Percentiles rank a stretch among this genome's conserved stretches.
These are phyloP conservation scores for Aspergillus hiratsukae DNA, from an alignment of 2,329 filamentous ascomycete genomes.

Conservation along the genomic window DNA sequence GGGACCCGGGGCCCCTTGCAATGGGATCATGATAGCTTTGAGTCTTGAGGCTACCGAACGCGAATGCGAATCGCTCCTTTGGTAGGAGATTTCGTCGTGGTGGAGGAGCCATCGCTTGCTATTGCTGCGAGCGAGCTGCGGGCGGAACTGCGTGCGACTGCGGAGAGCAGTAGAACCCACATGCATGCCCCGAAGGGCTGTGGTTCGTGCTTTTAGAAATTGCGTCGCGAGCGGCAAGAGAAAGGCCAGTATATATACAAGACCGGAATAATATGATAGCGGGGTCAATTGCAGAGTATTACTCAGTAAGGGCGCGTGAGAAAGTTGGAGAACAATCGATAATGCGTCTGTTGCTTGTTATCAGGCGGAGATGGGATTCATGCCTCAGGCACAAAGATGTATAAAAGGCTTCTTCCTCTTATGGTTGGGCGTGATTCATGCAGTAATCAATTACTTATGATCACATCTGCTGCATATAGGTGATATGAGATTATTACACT, in stretches of 20 bases:
- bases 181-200: constrained; percentile 21
- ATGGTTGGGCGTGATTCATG: not conserved
- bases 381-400: constrained; percentile 17
- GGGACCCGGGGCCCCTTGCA: constrained; percentile 51
- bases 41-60: constrained; percentile 65
- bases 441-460: not conserved
- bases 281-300: not conserved
- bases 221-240: not conserved
- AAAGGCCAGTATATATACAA: not conserved
- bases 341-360: not conserved
- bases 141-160: not conserved
- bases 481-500: not conserved
- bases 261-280: not conserved
- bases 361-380: not conserved
- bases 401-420: not conserved
- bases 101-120: constrained; percentile 34
- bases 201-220: constrained; percentile 5
- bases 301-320: not conserved
- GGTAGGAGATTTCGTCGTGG: constrained; percentile 42
- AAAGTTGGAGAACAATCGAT: not conserved
- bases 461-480: not conserved
- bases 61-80: constrained; percentile 64
- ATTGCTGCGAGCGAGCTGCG: constrained; percentile 9
- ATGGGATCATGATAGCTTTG: constrained; percentile 65
- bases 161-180: constrained; percentile 6